A percentile compares a stretch with the other conserved stretches of the same genome.
Conservation (phyloP, 495 filamentous ascomycete species). For the Penicillium canescens region DNA sequence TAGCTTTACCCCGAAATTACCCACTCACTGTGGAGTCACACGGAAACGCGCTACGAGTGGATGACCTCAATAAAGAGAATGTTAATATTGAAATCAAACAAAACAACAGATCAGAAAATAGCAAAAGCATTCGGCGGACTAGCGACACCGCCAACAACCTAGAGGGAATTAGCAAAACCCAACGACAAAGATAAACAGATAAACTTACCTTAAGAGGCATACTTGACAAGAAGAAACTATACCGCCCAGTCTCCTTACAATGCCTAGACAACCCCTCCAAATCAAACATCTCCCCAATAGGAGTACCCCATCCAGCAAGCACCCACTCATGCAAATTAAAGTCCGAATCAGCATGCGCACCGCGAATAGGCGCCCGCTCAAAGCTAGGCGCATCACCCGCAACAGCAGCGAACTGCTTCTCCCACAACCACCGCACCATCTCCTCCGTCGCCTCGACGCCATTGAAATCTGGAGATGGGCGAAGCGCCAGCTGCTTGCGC, state of each 20-base stretch:
- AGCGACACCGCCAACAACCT: constrained; percentile 44
- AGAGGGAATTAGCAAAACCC: neutral
- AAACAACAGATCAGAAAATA: constrained; percentile 28
- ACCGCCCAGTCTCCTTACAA: constrained; percentile 43
- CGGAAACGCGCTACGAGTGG: too few relatives aligned
- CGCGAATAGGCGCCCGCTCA: constrained; percentile 28
- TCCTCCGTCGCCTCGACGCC: constrained; percentile 41
- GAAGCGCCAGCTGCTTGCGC: constrained; percentile 20
- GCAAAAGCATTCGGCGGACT: constrained; percentile 46
- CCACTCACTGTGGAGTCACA: too few relatives aligned
- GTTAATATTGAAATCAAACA: too few relatives aligned
- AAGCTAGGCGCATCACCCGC: constrained; percentile 42
- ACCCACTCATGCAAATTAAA: constrained; percentile 50
- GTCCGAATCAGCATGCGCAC: constrained; percentile 18
- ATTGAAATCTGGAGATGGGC: constrained; percentile 23
- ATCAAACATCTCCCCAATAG: constrained; percentile 59
- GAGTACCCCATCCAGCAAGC: constrained; percentile 53
- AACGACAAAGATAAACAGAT: neutral
- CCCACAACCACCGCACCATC: constrained; percentile 44
- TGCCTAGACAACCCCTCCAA: constrained; percentile 46
- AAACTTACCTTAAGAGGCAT: constrained; percentile 50
- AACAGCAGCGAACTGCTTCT: constrained; percentile 48
- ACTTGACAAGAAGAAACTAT: constrained; percentile 54
- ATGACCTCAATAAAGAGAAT: too few relatives aligned
- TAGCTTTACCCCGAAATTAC: too few relatives aligned